Conservation (phyloP, 805 yeast species). For the Metschnikowia vanudenii region DNA sequence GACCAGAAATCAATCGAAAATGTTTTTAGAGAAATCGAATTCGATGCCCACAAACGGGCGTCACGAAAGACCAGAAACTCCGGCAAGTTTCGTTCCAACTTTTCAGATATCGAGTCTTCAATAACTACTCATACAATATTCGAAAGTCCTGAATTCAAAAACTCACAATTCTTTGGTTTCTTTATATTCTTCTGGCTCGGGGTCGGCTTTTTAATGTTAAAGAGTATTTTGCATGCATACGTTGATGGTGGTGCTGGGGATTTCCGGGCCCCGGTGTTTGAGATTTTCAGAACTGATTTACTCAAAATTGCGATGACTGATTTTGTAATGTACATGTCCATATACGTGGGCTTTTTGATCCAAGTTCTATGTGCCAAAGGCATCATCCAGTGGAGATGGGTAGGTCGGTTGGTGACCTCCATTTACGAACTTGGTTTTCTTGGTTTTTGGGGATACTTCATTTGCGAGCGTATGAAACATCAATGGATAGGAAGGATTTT, state of each 20-base stretch:
- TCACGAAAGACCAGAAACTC: slow-evolving; percentile 13
- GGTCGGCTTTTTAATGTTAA: slow-evolving; percentile 53
- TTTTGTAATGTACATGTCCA: slow-evolving; percentile 64
- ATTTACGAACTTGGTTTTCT: slow-evolving; percentile 54
- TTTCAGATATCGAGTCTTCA: slow-evolving; percentile 11
- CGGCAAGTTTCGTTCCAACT: slow-evolving; percentile 35
- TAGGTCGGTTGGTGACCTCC: slow-evolving; percentile 65
- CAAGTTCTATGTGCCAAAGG: slow-evolving; percentile 53
- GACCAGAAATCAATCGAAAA: slow-evolving; percentile 12
- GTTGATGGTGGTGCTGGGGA: slow-evolving; percentile 42
- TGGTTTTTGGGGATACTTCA: slow-evolving; percentile 51
- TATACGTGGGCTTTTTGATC: slow-evolving; percentile 57
- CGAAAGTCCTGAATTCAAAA: slow-evolving; percentile 47
- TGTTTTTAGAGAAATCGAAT: slow-evolving; percentile 12
- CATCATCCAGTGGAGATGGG: slow-evolving; percentile 54
- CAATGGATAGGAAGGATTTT: slow-evolving; percentile 94
- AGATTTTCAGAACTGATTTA: slow-evolving; percentile 59
- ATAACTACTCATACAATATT: slow-evolving; percentile 44
- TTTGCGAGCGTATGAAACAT: slow-evolving; percentile 50
- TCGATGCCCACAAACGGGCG: slow-evolving; percentile 7
- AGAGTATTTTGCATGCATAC: slow-evolving; percentile 54
- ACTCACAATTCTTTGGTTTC: slow-evolving; percentile 68
- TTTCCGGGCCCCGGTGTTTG: slow-evolving; percentile 53
- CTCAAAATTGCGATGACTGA: slow-evolving; percentile 72
- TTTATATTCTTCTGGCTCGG: slow-evolving; percentile 79